phyloP scores from a whole-genome alignment of 495 filamentous ascomycete species.

The Neurospora sp. region DNA sequence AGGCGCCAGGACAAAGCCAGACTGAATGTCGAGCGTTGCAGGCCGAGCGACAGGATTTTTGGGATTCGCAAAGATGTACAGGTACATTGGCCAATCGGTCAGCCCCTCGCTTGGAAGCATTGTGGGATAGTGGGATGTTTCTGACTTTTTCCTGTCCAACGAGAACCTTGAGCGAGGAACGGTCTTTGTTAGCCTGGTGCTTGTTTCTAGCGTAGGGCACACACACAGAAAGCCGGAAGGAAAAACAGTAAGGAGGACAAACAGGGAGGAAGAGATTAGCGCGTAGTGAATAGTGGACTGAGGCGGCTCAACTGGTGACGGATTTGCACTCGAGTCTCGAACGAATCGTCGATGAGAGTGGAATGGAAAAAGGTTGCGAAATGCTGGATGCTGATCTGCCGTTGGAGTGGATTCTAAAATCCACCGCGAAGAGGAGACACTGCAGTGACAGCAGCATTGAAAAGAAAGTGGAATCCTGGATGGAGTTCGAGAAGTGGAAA shows the following conservation, averaged over 20 bases:
- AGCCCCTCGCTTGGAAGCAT: neutral
- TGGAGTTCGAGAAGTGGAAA: neutral
- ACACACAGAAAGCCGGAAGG: neutral
- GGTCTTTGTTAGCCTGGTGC: neutral
- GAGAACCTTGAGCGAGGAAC: neutral
- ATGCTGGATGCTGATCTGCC: neutral
- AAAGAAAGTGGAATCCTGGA: neutral
- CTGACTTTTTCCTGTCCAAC: neutral
- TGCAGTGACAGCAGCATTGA: neutral
- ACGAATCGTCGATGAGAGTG: neutral
- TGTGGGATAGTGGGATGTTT: neutral
- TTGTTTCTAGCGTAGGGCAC: neutral
- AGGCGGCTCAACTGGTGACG: neutral
- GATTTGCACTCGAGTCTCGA: neutral
- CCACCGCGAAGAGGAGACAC: neutral
- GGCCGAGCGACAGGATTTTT: neutral
- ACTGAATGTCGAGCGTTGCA: neutral
- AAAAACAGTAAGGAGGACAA: neutral
- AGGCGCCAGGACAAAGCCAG: neutral
- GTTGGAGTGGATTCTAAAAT: neutral
- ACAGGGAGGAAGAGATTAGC: neutral
- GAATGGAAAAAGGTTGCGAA: neutral
- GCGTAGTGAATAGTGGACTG: neutral
- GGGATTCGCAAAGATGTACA: neutral
- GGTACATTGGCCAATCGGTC: neutral